These are phyloP conservation scores for Thinopyrum elongatum DNA, from an alignment of 176 grass and related monocot species.

Conservation along the genomic window DNA sequence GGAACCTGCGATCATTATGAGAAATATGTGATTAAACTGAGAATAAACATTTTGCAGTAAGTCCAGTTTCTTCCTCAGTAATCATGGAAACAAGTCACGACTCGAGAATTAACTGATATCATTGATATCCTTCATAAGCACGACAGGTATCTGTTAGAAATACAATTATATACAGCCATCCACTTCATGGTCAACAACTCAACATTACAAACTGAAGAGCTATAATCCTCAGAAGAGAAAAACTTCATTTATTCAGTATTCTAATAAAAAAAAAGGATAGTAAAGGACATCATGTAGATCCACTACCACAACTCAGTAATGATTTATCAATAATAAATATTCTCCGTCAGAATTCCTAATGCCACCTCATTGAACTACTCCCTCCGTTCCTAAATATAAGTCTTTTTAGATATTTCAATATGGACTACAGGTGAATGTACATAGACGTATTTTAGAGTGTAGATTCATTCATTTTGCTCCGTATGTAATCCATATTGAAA, in stretches of 20 bases:
- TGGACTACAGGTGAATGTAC: too few relatives aligned
- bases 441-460: too few relatives aligned
- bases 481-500: too few relatives aligned
- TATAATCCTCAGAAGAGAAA: conserved; percentile 14
- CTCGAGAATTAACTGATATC: neutral
- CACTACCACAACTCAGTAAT: neutral
- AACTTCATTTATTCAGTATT: neutral
- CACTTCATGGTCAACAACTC: neutral
- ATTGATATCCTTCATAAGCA: neutral
- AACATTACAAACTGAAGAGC: neutral
- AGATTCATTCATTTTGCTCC: too few relatives aligned
- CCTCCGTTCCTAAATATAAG: too few relatives aligned
- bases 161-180: neutral
- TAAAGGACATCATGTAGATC: neutral
- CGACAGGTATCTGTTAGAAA: neutral
- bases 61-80: neutral
- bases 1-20: conserved; percentile 61
- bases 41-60: conserved; percentile 5
- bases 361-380: neutral
- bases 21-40: neutral
- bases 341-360: neutral
- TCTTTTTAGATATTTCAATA: too few relatives aligned
- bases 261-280: neutral
- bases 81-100: neutral
- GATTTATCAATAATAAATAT: neutral